Evolutionary conservation across 2,329 filamentous ascomycete species (phyloP).

Genomic region (Zopfia rhizophila): DNA sequence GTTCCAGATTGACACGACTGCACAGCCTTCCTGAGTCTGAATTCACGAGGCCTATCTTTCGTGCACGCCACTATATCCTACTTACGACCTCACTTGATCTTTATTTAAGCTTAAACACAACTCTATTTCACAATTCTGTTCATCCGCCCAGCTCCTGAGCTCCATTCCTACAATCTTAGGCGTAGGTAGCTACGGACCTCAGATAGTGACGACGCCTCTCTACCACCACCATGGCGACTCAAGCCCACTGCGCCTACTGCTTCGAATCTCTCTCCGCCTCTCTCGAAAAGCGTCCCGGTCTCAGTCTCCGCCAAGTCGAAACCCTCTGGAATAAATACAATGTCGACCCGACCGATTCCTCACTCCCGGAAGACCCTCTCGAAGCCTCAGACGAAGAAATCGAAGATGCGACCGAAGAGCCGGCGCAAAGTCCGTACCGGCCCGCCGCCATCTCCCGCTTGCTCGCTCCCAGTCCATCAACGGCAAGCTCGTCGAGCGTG

Average conservation of each 20-base stretch:
- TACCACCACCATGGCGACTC: constrained; percentile 76
- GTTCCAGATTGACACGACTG: constrained; percentile 4
- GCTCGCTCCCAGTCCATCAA: constrained; percentile 54
- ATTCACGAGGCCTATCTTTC: constrained; percentile 3
- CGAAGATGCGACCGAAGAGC: constrained; percentile 44
- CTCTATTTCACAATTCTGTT: constrained; percentile 13
- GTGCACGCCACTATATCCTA: constrained; percentile 7
- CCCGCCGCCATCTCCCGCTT: constrained; percentile 59
- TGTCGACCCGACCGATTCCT: constrained; percentile 30
- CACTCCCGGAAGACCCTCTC: constrained; percentile 16
- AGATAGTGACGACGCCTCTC: not conserved
- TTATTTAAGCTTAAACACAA: not conserved
- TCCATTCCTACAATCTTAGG: constrained; percentile 12
- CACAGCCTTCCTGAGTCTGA: constrained; percentile 3
- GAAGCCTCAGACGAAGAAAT: constrained; percentile 46
- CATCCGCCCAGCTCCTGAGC: constrained; percentile 17
- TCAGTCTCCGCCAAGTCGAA: constrained; percentile 76
- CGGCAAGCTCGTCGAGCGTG: constrained; percentile 56
- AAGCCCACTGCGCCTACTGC: constrained; percentile 89
- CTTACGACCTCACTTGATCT: not conserved
- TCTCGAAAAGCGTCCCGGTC: constrained; percentile 74
- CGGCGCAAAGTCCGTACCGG: constrained; percentile 30
- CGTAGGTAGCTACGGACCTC: constrained; percentile 7
- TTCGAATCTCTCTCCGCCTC: constrained; percentile 86
- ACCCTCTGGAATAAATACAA: constrained; percentile 71